A percentile compares a stretch with the other conserved stretches of the same genome.
Evolutionary conservation across 2,329 filamentous ascomycete species (phyloP).

Genomic region (Hymenoscyphus infarciens): DNA sequence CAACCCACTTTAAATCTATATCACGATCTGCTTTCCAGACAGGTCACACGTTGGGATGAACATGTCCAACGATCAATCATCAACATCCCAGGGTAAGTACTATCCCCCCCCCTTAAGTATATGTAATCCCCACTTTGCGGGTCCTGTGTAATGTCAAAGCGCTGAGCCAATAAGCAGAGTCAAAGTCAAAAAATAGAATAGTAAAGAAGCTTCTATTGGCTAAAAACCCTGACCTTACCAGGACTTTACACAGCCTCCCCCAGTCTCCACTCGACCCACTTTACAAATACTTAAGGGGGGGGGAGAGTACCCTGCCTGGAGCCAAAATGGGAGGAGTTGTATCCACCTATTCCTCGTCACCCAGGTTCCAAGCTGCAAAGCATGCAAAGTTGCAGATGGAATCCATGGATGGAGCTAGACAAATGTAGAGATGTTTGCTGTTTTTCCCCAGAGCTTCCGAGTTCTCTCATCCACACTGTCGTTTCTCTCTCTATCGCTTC

Average conservation of each 20-base stretch:
- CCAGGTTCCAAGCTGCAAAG: not conserved
- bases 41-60: not conserved
- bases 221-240: too few species aligned
- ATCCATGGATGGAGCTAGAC: not conserved
- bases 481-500: not conserved
- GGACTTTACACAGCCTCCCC: too few species aligned
- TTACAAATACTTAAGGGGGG: too few species aligned
- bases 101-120: too few species aligned
- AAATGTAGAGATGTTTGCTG: not conserved
- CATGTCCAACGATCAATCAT: not conserved
- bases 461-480: not conserved
- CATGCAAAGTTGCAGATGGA: not conserved
- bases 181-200: too few species aligned
- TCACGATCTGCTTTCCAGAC: not conserved
- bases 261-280: too few species aligned
- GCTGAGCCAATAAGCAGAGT: too few species aligned
- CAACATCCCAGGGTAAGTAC: not conserved
- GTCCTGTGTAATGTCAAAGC: too few species aligned
- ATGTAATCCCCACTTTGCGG: too few species aligned
- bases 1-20: not conserved
- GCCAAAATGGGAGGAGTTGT: not conserved
- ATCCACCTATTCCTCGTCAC: not conserved
- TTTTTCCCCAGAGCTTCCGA: not conserved
- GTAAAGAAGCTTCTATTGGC: too few species aligned
- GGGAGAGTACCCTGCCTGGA: too few species aligned